A percentile compares a stretch with the other conserved stretches of the same genome.
Evolutionary conservation across 495 filamentous ascomycete genomes (phyloP).

Genomic region (Talaromyces thailandensis): DNA sequence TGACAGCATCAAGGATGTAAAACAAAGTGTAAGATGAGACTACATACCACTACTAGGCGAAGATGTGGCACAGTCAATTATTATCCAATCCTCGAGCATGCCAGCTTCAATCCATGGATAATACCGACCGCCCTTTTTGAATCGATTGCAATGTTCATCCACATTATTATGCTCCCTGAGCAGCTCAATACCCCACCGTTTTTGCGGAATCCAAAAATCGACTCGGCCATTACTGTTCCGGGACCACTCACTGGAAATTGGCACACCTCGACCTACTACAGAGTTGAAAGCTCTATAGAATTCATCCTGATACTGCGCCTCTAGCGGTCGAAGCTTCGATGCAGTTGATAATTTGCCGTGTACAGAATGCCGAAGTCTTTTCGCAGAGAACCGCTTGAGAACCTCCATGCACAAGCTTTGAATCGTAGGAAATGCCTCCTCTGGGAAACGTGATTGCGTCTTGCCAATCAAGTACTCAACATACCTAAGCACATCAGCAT

Average conservation of each 20-base stretch:
- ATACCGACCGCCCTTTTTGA: slow-evolving; percentile 11
- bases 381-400: too few relatives aligned
- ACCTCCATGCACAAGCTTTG: too few relatives aligned
- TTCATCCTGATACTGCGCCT: slow-evolving; percentile 13
- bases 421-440: too few relatives aligned
- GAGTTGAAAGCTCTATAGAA: slow-evolving; percentile 5
- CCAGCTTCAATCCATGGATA: slow-evolving; percentile 9
- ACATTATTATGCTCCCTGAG: slow-evolving; percentile 12
- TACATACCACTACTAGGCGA: slow-evolving; percentile 7
- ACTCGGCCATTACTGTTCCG: slow-evolving; percentile 1
- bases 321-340: slow-evolving; percentile 10
- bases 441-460: too few relatives aligned
- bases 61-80: slow-evolving; percentile 14
- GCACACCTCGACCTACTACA: slow-evolving; percentile 13
- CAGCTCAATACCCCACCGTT: slow-evolving; percentile 15
- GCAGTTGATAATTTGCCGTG: slow-evolving; percentile 7
- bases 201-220: slow-evolving; percentile 9
- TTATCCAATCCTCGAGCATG: slow-evolving; percentile 12
- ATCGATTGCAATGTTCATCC: slow-evolving; percentile 10
- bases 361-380: too few relatives aligned
- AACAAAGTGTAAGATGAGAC: slow-evolving; percentile 1
- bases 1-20: slow-evolving; percentile 6
- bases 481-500: too few relatives aligned
- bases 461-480: too few relatives aligned
- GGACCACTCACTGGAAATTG: slow-evolving; percentile 14